A percentile compares a stretch with the other conserved stretches of the same genome.
These are phyloP conservation scores for Xylariaceae sp. DNA, from an alignment of 2,329 filamentous ascomycete species.

Conservation along the genomic window DNA sequence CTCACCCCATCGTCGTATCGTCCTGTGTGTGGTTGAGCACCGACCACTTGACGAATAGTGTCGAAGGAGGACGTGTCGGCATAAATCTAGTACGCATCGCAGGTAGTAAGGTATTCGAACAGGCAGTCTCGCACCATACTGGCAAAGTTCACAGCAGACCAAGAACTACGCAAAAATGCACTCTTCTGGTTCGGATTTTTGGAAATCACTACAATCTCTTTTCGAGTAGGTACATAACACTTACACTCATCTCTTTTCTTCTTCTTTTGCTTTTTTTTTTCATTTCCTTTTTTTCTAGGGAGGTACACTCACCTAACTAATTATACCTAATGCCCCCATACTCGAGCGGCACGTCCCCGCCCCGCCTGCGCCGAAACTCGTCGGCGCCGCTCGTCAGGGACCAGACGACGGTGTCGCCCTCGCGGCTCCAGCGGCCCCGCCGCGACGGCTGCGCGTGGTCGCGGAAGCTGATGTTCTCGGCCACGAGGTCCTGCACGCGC, in stretches of 20 bases:
- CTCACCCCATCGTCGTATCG: too few relatives aligned
- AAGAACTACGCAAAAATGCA: too few relatives aligned
- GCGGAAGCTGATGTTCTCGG: slow-evolving; percentile 3
- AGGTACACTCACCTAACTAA: not conserved
- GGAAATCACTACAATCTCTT: too few relatives aligned
- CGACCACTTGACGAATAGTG: too few relatives aligned
- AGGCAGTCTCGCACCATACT: too few relatives aligned
- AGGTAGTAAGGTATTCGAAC: too few relatives aligned
- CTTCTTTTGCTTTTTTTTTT: not conserved
- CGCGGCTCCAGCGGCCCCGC: not conserved
- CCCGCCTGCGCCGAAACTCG: not conserved
- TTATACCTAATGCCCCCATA: not conserved
- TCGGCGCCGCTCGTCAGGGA: not conserved
- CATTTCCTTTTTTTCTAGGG: not conserved
- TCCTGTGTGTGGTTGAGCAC: too few relatives aligned
- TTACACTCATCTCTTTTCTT: not conserved
- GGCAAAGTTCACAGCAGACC: too few relatives aligned
- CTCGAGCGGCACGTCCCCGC: not conserved
- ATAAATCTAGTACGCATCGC: too few relatives aligned
- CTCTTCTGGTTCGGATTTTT: too few relatives aligned
- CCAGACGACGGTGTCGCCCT: slow-evolving; percentile 2
- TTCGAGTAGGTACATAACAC: too few relatives aligned
- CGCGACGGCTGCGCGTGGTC: not conserved
- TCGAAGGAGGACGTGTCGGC: too few relatives aligned
- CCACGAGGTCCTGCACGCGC: slow-evolving; percentile 1